A percentile compares a stretch with the other conserved stretches of the same genome.
These are phyloP conservation scores for Lactarius akahatsu DNA, from an alignment of 768 basidiomycete genomes.

Conservation along the genomic window DNA sequence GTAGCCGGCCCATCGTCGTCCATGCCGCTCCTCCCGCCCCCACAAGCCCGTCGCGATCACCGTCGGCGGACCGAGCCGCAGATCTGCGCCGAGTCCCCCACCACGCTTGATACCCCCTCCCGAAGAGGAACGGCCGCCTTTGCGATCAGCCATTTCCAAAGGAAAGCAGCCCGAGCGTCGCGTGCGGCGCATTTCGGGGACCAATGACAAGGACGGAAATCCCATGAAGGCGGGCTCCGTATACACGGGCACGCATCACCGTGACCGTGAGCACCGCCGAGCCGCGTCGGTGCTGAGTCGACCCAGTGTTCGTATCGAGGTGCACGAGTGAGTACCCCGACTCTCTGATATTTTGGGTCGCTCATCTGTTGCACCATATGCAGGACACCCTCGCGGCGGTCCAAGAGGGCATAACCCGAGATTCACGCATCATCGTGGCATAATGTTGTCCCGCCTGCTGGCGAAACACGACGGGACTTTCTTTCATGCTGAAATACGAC, in stretches of 20 bases:
- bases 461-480: not conserved
- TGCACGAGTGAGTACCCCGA: slow-evolving; percentile 22
- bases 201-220: slow-evolving; percentile 21
- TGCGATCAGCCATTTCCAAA: slow-evolving; percentile 18
- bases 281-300: slow-evolving; percentile 25
- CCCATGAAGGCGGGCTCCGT: slow-evolving; percentile 23
- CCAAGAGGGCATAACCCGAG: slow-evolving; percentile 14
- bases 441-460: not conserved
- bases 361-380: not conserved
- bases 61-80: slow-evolving; percentile 12
- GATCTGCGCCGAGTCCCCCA: slow-evolving; percentile 11
- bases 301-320: slow-evolving; percentile 29
- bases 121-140: slow-evolving; percentile 2
- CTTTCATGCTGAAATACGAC: not conserved
- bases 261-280: slow-evolving; percentile 9
- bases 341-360: not conserved
- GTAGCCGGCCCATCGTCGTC: slow-evolving; percentile 20
- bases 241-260: slow-evolving; percentile 23
- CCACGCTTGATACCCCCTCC: slow-evolving; percentile 21
- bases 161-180: slow-evolving; percentile 26
- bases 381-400: slow-evolving; percentile 18
- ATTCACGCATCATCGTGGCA: not conserved
- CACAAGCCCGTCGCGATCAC: slow-evolving; percentile 21
- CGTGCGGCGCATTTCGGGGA: slow-evolving; percentile 19
- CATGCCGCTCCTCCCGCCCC: slow-evolving; percentile 7